phyloP scores from a whole-genome alignment of 257 asterid genomes.

The Hygrophila difformis region DNA sequence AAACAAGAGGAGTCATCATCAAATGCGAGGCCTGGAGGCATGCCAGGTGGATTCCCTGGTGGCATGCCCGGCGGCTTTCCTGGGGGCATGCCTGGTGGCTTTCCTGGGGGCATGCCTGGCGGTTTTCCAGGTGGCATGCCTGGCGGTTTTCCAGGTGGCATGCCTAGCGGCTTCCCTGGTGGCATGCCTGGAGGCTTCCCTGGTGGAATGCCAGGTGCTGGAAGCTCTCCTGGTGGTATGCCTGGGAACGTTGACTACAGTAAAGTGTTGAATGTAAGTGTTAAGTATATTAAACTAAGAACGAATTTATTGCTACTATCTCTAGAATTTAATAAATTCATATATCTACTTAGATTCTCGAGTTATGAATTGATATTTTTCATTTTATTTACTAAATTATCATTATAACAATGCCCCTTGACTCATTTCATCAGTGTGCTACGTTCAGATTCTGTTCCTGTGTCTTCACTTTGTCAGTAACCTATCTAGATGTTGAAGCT shows the following conservation, averaged over 20 bases:
- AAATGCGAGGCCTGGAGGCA: conserved; percentile 54
- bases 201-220: conserved; percentile 56
- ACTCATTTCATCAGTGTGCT: no score
- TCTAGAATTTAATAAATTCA: no score
- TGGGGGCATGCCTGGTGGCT: conserved; percentile 28
- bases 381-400: no score
- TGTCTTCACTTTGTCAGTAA: no score
- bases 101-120: conserved; percentile 40
- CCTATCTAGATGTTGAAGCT: no score
- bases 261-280: conserved; percentile 73
- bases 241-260: conserved; percentile 69
- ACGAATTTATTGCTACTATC: no score
- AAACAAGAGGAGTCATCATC: conserved; percentile 81
- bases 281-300: no score
- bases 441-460: no score
- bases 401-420: no score
- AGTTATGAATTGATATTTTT: no score
- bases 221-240: conserved; percentile 19
- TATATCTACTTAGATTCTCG: no score
- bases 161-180: conserved; percentile 21
- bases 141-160: conserved; percentile 47
- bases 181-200: conserved; percentile 46
- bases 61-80: conserved; percentile 42
- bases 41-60: conserved; percentile 43
- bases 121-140: conserved; percentile 50